Evolutionary conservation across 108 stramenopile genomes (phyloP).

Genomic region (Cyclotella kingstonii): DNA sequence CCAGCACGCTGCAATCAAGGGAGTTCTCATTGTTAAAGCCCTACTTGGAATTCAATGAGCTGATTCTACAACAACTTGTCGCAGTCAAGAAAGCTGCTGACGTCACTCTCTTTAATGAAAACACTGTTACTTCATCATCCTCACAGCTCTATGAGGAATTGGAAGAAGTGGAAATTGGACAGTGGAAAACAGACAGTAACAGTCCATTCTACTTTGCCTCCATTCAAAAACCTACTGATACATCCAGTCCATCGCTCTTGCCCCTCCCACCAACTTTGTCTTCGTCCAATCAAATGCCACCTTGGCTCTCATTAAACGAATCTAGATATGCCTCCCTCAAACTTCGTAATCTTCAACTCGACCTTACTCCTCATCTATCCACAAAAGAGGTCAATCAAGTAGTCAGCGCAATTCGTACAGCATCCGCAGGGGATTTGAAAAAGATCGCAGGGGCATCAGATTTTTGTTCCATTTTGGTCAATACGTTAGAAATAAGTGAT

Average conservation of each 20-base stretch:
- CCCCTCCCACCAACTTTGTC: background rate
- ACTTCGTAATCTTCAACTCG: slow-evolving; percentile 24
- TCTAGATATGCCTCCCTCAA: slow-evolving; percentile 12
- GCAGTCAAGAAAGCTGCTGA: background rate
- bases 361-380: slow-evolving; percentile 25
- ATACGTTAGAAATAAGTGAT: slow-evolving; percentile 75
- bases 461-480: slow-evolving; percentile 68
- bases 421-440: slow-evolving; percentile 47
- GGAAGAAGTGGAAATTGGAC: slow-evolving; percentile 37
- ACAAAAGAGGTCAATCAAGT: slow-evolving; percentile 36
- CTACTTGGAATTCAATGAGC: slow-evolving; percentile 37
- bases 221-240: background rate
- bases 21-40: slow-evolving; percentile 35
- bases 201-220: slow-evolving; percentile 34
- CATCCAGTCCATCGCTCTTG: background rate
- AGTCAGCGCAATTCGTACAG: slow-evolving; percentile 57
- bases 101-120: background rate
- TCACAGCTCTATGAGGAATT: slow-evolving; percentile 38
- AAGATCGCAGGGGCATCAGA: slow-evolving; percentile 73
- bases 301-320: slow-evolving; percentile 33
- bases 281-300: slow-evolving; percentile 16
- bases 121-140: background rate
- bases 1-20: background rate
- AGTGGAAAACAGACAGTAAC: slow-evolving; percentile 4
- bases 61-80: slow-evolving; percentile 34